Percentiles rank a stretch among this genome's conserved stretches.
Conservation (phyloP, 2,329 filamentous ascomycete genomes). For the Aureobasidium sp. region DNA sequence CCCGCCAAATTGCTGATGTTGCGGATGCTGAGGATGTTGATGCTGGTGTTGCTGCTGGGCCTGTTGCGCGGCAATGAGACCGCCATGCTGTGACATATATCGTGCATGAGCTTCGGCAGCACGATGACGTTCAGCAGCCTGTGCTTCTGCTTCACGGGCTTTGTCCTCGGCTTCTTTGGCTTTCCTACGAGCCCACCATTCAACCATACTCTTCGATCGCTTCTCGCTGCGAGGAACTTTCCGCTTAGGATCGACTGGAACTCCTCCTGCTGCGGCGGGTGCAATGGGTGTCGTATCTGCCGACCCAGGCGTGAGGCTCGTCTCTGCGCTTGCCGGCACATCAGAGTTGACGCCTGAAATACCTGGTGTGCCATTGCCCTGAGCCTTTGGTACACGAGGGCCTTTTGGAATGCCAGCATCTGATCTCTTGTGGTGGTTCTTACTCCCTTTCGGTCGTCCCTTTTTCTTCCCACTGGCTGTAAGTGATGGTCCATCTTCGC, state of each 20-base stretch:
- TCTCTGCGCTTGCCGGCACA: neutral
- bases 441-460: conserved; percentile 38
- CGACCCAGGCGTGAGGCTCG: conserved; percentile 1
- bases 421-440: conserved; percentile 39
- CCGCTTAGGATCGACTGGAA: conserved; percentile 2
- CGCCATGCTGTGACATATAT: conserved; percentile 10
- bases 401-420: conserved; percentile 45
- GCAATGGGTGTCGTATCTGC: neutral
- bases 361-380: neutral
- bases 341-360: neutral
- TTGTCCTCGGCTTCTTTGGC: conserved; percentile 23
- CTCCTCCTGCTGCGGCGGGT: neutral
- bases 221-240: conserved; percentile 35
- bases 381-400: conserved; percentile 29
- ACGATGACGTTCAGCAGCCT: conserved; percentile 8
- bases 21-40: conserved; percentile 1
- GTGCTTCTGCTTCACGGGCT: neutral
- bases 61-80: conserved; percentile 13
- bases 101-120: conserved; percentile 6
- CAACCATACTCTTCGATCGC: conserved; percentile 37
- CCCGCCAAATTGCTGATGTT: conserved; percentile 6
- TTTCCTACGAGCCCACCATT: conserved; percentile 41
- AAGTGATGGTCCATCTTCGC: conserved; percentile 4
- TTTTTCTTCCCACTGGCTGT: conserved; percentile 22
- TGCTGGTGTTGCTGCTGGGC: conserved; percentile 5